These are phyloP conservation scores for Triticum monococcum DNA, from an alignment of 176 grass and related monocot species.

Conservation along the genomic window DNA sequence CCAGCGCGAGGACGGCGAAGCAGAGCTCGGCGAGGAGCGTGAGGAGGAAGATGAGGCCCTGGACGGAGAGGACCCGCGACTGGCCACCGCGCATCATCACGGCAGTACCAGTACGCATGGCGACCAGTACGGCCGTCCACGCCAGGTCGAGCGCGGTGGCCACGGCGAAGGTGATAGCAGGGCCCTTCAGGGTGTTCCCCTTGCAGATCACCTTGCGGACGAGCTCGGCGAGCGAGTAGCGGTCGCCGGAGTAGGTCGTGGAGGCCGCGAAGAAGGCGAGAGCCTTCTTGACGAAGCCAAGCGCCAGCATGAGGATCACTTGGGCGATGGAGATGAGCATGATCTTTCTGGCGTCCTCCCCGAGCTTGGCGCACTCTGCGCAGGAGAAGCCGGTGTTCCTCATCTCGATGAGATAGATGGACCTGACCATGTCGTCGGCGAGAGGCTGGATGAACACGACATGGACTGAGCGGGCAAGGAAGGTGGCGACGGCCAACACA, in stretches of 20 bases:
- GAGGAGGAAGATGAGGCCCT: not conserved
- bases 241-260: conserved; percentile 36
- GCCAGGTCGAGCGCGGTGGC: not conserved
- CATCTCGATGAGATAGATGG: not conserved
- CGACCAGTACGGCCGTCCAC: not conserved
- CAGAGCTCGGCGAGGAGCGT: not conserved
- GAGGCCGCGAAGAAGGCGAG: conserved; percentile 18
- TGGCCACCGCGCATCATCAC: not conserved
- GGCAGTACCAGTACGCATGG: not conserved
- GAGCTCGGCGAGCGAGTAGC: conserved; percentile 14
- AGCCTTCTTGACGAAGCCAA: not conserved
- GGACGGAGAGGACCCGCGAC: not conserved
- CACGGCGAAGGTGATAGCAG: conserved; percentile 19
- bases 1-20: not conserved
- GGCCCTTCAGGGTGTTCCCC: not conserved
- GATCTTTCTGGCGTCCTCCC: not conserved
- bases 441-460: not conserved
- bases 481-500: not conserved
- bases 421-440: not conserved
- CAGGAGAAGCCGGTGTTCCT: not conserved
- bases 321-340: not conserved
- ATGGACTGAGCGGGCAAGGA: not conserved
- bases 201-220: conserved; percentile 3
- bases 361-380: not conserved
- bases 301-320: not conserved